Evolutionary conservation across 1,139 yeast genomes (phyloP).

Genomic region (Debaryomyces fabryi): DNA sequence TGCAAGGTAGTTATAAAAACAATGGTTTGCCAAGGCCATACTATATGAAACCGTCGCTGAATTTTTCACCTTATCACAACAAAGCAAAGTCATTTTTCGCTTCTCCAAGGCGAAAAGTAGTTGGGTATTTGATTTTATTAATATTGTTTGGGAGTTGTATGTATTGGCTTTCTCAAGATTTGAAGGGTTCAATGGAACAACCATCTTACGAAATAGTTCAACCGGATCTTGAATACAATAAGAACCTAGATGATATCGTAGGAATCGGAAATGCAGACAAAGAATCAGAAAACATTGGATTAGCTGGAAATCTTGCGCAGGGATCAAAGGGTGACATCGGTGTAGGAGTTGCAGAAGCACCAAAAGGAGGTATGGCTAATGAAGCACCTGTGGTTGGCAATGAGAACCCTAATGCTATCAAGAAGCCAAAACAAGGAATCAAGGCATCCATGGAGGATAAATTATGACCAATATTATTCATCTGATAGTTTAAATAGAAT

Average conservation of each 20-base stretch:
- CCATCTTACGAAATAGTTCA: conserved; percentile 34
- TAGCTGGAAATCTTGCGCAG: conserved; percentile 45
- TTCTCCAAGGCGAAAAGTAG: conserved; percentile 38
- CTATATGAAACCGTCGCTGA: conserved; percentile 47
- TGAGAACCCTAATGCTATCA: conserved; percentile 36
- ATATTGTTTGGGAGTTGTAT: conserved; percentile 39
- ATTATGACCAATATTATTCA: neutral
- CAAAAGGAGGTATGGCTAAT: conserved; percentile 54
- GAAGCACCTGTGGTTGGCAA: conserved; percentile 50
- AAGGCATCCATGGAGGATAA: neutral
- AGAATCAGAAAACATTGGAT: conserved; percentile 34
- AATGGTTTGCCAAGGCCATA: conserved; percentile 53
- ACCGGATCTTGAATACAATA: conserved; percentile 18
- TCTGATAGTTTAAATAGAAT: neutral
- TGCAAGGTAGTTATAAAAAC: conserved; percentile 51
- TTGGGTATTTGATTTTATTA: conserved; percentile 44
- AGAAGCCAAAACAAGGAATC: conserved; percentile 3
- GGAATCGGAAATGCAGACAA: conserved; percentile 30
- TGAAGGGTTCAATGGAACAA: conserved; percentile 28
- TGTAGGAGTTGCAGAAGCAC: conserved; percentile 47
- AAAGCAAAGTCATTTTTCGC: conserved; percentile 38
- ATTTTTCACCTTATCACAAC: conserved; percentile 41
- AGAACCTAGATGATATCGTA: conserved; percentile 29
- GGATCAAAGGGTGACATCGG: conserved; percentile 50
- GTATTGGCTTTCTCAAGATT: conserved; percentile 41